Evolutionary conservation across 2,329 filamentous ascomycete species (phyloP).

Genomic region (Diaporthe capsici): DNA sequence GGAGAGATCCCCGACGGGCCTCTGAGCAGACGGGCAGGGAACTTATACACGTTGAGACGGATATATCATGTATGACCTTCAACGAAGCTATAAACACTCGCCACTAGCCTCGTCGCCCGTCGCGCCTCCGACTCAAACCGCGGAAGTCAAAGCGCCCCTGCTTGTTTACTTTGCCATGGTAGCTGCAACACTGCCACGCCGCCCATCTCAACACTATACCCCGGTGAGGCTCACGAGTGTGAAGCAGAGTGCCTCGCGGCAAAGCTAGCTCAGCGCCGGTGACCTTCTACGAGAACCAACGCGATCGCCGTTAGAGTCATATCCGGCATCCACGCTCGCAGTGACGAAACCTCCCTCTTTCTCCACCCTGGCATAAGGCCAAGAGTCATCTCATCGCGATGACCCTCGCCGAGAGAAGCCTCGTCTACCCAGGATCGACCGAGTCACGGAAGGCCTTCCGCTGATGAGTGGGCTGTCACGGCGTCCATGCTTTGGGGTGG

Average conservation of each 20-base stretch:
- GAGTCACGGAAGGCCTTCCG: background rate
- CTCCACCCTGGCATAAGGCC: background rate
- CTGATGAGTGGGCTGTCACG: background rate
- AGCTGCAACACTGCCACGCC: background rate
- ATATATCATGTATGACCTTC: background rate
- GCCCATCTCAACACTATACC: background rate
- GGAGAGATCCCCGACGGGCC: background rate
- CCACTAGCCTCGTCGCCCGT: background rate
- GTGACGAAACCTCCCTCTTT: background rate
- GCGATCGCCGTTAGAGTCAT: background rate
- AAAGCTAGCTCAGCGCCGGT: background rate
- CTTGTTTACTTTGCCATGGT: constrained; percentile 18
- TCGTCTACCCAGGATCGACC: background rate
- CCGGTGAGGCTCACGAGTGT: background rate
- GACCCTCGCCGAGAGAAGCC: background rate
- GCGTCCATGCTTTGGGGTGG: background rate
- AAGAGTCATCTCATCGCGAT: background rate
- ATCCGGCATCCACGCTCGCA: background rate
- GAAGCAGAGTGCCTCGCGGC: no score
- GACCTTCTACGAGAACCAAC: background rate
- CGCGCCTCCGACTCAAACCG: background rate
- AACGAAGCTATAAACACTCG: constrained; percentile 1
- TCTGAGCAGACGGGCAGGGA: background rate
- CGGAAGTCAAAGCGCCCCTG: background rate
- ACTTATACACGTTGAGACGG: background rate